Percentiles rank a stretch among this genome's conserved stretches.
These are phyloP conservation scores for Grosmannia penicillata DNA, from an alignment of 2,329 filamentous ascomycete species.

Conservation along the genomic window DNA sequence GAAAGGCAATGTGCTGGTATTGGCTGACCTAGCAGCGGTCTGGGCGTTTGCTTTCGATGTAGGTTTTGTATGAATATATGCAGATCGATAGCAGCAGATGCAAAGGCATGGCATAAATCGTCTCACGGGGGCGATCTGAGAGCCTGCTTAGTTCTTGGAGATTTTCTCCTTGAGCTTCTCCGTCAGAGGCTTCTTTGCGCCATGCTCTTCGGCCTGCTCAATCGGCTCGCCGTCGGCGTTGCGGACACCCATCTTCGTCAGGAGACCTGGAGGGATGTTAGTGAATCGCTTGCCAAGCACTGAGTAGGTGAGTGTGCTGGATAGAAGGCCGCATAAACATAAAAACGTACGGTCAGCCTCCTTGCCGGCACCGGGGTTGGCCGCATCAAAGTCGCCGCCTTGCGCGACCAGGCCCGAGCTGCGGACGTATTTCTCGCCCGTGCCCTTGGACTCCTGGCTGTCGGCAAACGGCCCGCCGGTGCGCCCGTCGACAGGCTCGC, in stretches of 20 bases:
- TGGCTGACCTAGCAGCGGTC: too few species aligned
- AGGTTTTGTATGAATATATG: neutral
- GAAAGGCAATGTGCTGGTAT: too few species aligned
- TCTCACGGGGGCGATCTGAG: too few species aligned
- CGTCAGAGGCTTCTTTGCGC: neutral
- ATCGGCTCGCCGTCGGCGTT: neutral
- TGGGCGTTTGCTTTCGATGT: neutral
- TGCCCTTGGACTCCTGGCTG: slow-evolving; percentile 27
- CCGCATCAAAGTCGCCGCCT: slow-evolving; percentile 52
- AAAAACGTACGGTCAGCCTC: slow-evolving; percentile 48
- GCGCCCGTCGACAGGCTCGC: too few species aligned
- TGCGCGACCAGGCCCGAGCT: slow-evolving; percentile 45
- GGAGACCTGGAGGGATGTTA: too few species aligned
- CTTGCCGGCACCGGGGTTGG: slow-evolving; percentile 45
- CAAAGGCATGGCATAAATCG: too few species aligned
- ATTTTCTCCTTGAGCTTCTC: slow-evolving; percentile 1
- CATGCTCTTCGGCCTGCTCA: neutral
- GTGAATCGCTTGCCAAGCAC: too few species aligned
- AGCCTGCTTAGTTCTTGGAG: too few species aligned
- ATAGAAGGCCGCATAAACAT: neutral
- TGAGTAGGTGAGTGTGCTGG: too few species aligned
- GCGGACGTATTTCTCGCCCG: slow-evolving; percentile 42
- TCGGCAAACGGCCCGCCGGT: too few species aligned
- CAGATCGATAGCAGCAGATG: too few species aligned
- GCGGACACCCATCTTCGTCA: too few species aligned